phyloP scores from a whole-genome alignment of 768 basidiomycete species.

The Leucocoprinus birnbaumii region DNA sequence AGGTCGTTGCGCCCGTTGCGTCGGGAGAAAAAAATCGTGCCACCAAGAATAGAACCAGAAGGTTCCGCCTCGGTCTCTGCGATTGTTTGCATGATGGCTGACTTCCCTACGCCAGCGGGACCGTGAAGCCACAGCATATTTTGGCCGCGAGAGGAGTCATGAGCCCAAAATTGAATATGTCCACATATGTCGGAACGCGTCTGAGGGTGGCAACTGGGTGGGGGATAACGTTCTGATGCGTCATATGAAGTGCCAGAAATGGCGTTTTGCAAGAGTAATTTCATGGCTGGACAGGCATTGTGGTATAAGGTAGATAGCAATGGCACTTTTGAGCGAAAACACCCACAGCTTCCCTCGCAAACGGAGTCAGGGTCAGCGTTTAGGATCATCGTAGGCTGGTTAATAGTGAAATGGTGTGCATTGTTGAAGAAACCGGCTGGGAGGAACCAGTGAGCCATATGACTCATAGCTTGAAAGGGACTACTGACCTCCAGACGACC shows the following conservation, averaged over 20 bases:
- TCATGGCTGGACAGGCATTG: background rate
- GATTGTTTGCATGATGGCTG: background rate
- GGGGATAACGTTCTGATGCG: constrained; percentile 5
- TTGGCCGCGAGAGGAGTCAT: background rate
- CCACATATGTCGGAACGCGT: background rate
- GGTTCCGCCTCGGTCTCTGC: background rate
- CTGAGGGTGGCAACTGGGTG: background rate
- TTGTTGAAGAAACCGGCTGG: background rate
- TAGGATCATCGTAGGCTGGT: background rate
- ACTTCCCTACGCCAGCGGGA: constrained; percentile 9
- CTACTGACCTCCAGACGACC: too few relatives aligned
- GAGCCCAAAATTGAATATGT: background rate
- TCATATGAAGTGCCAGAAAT: constrained; percentile 5
- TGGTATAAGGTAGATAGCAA: too few relatives aligned
- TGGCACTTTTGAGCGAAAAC: too few relatives aligned
- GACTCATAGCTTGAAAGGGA: too few relatives aligned
- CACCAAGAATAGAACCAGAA: constrained; percentile 8
- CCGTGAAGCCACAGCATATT: background rate
- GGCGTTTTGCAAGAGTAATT: background rate
- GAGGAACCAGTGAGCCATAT: too few relatives aligned
- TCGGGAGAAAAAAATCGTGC: constrained; percentile 5
- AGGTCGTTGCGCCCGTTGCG: background rate
- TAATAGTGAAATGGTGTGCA: background rate
- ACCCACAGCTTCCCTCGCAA: background rate
- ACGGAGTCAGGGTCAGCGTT: background rate